Base-by-base conservation (phyloP, 164 flowering plant species). In the Akebia trifoliata region DNA sequence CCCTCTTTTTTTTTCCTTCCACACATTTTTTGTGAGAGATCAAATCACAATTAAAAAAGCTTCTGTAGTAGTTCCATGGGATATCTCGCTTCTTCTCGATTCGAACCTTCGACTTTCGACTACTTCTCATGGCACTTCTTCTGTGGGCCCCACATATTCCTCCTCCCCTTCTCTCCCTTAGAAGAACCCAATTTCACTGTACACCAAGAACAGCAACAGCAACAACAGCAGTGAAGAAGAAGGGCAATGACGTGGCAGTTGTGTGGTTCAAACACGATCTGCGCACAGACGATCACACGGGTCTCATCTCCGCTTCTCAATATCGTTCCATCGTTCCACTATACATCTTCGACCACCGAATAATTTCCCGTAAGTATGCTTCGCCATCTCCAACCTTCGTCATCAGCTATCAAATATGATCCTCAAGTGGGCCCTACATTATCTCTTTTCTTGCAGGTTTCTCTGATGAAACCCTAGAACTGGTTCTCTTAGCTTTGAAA, bases 191-290 rank as follows among this genome's bases (percentile, higher is more conserved):
- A 6, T 34, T 38, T 45, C 7, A 31, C 55, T 37, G 45, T 54
- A 51, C 26, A 46, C 42, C 56, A 29, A 8, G 7, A 28, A 28
- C 17, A 24, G 38, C n/a, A 32, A 15, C 46, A 10, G 17, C 15
- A 45, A 25, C 50, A 9, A 24, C 21, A 56, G 34, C 8, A 25
- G 17, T 17, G 50, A 55, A 44, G 51, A 18, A 38, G 44, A 64
- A 62, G 40, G 44, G 49, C 25, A 28, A 26, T 2, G 69, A 70
- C 11, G 72, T 71, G 4, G 92, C 95, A 1, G 54, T 90, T 50
- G 54, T 90, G 12, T 90, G 93, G 95, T 85, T 80, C 83, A 90
- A 87, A 75, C 88, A 87, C 49, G 97, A 90, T 56, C 93, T 90
- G 43, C 85, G 97, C 28, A 44, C 72, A 22, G 89, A 87, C 58